Percentiles rank a stretch among this genome's conserved stretches.
Evolutionary conservation across 306 rosid genomes (phyloP).

Genomic region (Urtica urens): DNA sequence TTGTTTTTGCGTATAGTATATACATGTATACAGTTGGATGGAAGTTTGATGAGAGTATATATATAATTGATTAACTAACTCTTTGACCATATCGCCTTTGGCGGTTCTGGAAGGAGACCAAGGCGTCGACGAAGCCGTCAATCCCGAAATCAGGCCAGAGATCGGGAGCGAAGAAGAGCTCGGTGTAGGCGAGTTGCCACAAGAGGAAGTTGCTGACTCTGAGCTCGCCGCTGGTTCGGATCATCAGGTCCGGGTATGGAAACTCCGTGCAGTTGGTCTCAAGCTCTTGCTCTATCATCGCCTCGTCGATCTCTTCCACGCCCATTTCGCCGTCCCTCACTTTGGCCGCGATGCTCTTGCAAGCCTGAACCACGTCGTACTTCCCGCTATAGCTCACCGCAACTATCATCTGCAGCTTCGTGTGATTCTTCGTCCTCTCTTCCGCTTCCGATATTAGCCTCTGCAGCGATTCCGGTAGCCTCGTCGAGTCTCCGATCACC

Average conservation of each 20-base stretch:
- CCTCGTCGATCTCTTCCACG: slow-evolving; percentile 46
- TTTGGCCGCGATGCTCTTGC: slow-evolving; percentile 39
- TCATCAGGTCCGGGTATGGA: slow-evolving; percentile 68
- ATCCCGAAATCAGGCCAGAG: slow-evolving; percentile 78
- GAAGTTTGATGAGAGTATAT: no score
- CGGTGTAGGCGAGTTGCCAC: slow-evolving; percentile 82
- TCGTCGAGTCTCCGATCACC: slow-evolving; percentile 55
- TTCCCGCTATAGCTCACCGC: slow-evolving; percentile 72
- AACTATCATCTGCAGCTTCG: slow-evolving; percentile 41
- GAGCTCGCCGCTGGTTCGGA: slow-evolving; percentile 70
- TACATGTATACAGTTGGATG: neutral
- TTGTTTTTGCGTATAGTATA: neutral
- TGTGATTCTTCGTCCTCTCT: slow-evolving; percentile 35
- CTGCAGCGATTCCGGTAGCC: slow-evolving; percentile 33
- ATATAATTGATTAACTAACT: no score
- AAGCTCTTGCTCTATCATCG: slow-evolving; percentile 45
- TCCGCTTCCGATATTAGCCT: slow-evolving; percentile 25
- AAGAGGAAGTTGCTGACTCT: slow-evolving; percentile 74
- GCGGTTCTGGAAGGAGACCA: slow-evolving; percentile 56
- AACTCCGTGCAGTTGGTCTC: slow-evolving; percentile 59
- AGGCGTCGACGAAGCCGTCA: slow-evolving; percentile 47
- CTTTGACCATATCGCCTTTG: slow-evolving; percentile 60
- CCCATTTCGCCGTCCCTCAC: slow-evolving; percentile 37
- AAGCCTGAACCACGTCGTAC: slow-evolving; percentile 74
- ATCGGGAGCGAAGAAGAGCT: slow-evolving; percentile 35